Conservation (phyloP, 805 yeast species). For the Kluyveromyces siamensis region DNA sequence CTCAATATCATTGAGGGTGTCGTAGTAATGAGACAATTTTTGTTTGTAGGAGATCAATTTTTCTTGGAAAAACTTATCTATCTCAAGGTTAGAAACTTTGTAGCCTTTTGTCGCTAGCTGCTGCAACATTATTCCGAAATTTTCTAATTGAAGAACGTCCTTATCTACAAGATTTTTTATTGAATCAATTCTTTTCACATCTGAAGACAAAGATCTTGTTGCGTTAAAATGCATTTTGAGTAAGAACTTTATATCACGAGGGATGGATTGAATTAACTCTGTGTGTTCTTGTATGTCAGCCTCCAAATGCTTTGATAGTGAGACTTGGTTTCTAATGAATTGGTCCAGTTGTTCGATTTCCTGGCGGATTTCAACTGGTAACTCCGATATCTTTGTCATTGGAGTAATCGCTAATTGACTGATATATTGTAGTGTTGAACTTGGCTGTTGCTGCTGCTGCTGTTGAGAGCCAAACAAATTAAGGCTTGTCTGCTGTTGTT, state of each 20-base stretch:
- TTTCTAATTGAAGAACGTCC: slow-evolving; percentile 38
- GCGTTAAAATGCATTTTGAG: slow-evolving; percentile 53
- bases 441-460: slow-evolving; percentile 22
- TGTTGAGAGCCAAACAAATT: slow-evolving; percentile 14
- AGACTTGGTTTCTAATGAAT: slow-evolving; percentile 65
- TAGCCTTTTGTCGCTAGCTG: slow-evolving; percentile 47
- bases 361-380: slow-evolving; percentile 60
- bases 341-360: slow-evolving; percentile 64
- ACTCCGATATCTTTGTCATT: slow-evolving; percentile 65
- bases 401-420: slow-evolving; percentile 48
- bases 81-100: slow-evolving; percentile 45
- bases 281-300: slow-evolving; percentile 54
- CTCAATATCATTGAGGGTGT: slow-evolving; percentile 44
- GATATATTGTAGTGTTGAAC: slow-evolving; percentile 35
- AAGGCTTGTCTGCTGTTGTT: slow-evolving; percentile 6
- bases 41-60: slow-evolving; percentile 29
- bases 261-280: slow-evolving; percentile 58
- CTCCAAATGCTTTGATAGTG: slow-evolving; percentile 59
- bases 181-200: slow-evolving; percentile 36
- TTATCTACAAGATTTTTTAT: slow-evolving; percentile 37
- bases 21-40: slow-evolving; percentile 43
- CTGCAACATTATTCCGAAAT: slow-evolving; percentile 43
- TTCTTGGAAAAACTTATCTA: slow-evolving; percentile 47
- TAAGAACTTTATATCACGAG: slow-evolving; percentile 59
- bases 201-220: slow-evolving; percentile 50